Conservation (phyloP, 2,329 filamentous ascomycete genomes). For the Nemania abortiva region DNA sequence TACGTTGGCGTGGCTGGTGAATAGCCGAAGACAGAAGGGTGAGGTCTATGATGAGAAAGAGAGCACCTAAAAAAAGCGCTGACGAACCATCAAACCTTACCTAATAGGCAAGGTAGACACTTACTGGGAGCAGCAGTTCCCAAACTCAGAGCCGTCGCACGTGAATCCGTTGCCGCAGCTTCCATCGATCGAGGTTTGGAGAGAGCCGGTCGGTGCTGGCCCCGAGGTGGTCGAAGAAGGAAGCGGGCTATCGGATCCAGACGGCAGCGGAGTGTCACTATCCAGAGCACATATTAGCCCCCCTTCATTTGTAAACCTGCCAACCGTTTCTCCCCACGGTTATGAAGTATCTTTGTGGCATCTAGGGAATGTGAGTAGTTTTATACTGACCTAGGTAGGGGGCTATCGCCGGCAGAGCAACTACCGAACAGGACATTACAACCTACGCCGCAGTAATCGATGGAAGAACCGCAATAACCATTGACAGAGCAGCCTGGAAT, state of each 20-base stretch:
- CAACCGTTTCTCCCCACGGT: no score
- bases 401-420: slow-evolving; percentile 41
- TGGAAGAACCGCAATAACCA: slow-evolving; percentile 47
- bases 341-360: neutral
- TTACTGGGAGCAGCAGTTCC: slow-evolving; percentile 51
- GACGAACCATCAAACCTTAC: neutral
- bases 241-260: slow-evolving; percentile 39
- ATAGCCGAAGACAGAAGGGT: slow-evolving; percentile 9
- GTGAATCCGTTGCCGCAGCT: slow-evolving; percentile 47
- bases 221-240: slow-evolving; percentile 37
- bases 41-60: slow-evolving; percentile 1
- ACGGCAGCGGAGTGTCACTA: slow-evolving; percentile 39
- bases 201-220: slow-evolving; percentile 42
- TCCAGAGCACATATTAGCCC: slow-evolving; percentile 15
- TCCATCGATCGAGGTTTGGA: slow-evolving; percentile 45
- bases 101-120: slow-evolving; percentile 30
- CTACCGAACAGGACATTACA: slow-evolving; percentile 45
- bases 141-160: slow-evolving; percentile 49
- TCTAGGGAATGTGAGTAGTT: neutral
- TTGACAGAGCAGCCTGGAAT: slow-evolving; percentile 47
- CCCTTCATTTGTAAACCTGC: neutral
- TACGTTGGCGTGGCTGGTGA: slow-evolving; percentile 1
- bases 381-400: slow-evolving; percentile 39
- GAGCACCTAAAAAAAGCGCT: neutral
- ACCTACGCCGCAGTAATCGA: slow-evolving; percentile 48